Evolutionary conservation across 2,329 filamentous ascomycete species (phyloP).

Genomic region (Fusarium setosum): DNA sequence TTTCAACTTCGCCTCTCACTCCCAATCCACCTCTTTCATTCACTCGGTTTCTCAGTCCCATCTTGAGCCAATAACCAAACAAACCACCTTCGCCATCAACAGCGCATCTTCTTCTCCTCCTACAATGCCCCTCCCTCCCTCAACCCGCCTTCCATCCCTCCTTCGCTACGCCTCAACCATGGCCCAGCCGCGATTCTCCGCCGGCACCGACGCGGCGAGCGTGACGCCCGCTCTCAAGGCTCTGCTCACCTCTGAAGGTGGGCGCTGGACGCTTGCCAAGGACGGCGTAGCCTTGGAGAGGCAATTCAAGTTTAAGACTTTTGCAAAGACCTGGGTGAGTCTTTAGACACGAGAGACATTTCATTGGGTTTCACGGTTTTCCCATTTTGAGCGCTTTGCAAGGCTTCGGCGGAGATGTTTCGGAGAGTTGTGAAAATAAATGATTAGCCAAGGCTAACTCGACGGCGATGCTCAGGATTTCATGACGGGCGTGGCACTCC

Average conservation of each 20-base stretch:
- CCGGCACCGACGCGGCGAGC: slow-evolving; percentile 56
- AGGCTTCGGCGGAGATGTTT: background rate
- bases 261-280: slow-evolving; percentile 62
- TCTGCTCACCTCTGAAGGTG: slow-evolving; percentile 53
- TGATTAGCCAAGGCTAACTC: slow-evolving; percentile 6
- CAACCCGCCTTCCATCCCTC: slow-evolving; percentile 15
- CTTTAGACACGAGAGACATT: background rate
- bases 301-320: slow-evolving; percentile 72
- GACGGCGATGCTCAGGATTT: slow-evolving; percentile 66
- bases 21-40: slow-evolving; percentile 20
- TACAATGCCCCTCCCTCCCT: slow-evolving; percentile 27
- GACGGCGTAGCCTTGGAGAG: slow-evolving; percentile 68
- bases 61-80: background rate
- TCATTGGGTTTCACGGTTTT: background rate
- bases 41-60: slow-evolving; percentile 21
- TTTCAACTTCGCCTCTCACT: slow-evolving; percentile 18
- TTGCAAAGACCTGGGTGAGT: slow-evolving; percentile 73
- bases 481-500: slow-evolving; percentile 77
- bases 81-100: background rate
- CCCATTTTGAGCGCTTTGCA: background rate
- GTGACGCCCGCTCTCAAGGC: slow-evolving; percentile 50
- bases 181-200: slow-evolving; percentile 54
- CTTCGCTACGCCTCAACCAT: slow-evolving; percentile 35
- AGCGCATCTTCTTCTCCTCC: slow-evolving; percentile 1
- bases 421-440: background rate